Evolutionary conservation across 2,329 filamentous ascomycete genomes (phyloP).

Genomic region (Penicillium sclerotiorum): DNA sequence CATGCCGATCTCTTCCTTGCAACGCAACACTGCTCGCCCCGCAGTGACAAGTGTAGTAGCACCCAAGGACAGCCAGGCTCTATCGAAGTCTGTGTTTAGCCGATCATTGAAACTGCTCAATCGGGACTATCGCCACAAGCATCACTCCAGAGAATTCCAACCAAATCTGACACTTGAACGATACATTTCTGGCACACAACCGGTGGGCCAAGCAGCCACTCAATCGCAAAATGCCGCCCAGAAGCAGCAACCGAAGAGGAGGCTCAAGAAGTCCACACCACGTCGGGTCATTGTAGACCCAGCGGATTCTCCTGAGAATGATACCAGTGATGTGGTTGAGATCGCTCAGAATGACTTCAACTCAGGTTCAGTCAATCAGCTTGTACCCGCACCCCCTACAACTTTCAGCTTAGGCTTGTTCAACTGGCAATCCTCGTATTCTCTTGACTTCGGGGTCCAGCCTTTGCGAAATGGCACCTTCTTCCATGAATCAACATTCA

Average conservation of each 20-base stretch:
- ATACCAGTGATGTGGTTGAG: slow-evolving; percentile 41
- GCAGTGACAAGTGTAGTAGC: slow-evolving; percentile 35
- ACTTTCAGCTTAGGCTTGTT: slow-evolving; percentile 42
- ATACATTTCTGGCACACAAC: slow-evolving; percentile 32
- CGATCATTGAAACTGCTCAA: slow-evolving; percentile 37
- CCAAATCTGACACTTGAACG: slow-evolving; percentile 39
- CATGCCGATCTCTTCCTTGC: slow-evolving; percentile 40
- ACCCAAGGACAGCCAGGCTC: slow-evolving; percentile 10
- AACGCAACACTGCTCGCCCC: slow-evolving; percentile 37
- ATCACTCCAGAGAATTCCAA: slow-evolving; percentile 16
- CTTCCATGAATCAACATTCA: slow-evolving; percentile 59
- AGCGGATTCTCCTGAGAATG: slow-evolving; percentile 40
- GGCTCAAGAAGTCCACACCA: slow-evolving; percentile 43
- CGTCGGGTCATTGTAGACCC: slow-evolving; percentile 51
- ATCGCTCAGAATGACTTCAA: slow-evolving; percentile 20
- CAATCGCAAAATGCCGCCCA: background rate
- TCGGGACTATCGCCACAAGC: slow-evolving; percentile 29
- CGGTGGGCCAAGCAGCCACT: background rate
- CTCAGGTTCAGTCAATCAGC: background rate
- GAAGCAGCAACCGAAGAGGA: slow-evolving; percentile 10
- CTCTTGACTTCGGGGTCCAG: slow-evolving; percentile 56
- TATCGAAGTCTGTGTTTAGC: slow-evolving; percentile 31
- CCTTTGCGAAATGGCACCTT: slow-evolving; percentile 56
- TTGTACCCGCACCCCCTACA: slow-evolving; percentile 2
- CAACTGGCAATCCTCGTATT: slow-evolving; percentile 53